Percentiles rank a stretch among this genome's conserved stretches.
Evolutionary conservation across 140 eudicot genomes (phyloP).

Genomic region (Cichorium intybus): DNA sequence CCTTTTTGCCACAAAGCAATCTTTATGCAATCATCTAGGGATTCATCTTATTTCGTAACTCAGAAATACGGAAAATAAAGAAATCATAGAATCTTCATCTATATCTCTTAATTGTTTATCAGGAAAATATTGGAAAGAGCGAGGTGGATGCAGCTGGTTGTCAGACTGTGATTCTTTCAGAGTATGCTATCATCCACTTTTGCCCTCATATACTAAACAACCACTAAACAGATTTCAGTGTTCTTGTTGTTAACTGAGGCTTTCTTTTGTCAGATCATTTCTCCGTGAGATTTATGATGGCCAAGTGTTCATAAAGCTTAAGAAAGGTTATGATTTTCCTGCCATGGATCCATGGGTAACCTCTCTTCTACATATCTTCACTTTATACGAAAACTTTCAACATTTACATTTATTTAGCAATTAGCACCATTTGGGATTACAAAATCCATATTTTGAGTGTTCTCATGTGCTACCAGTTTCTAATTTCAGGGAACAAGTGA

Average conservation of each 20-base stretch:
- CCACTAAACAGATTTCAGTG: neutral
- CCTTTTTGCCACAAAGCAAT: neutral
- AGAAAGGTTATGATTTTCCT: constrained; percentile 78
- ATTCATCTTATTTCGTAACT: neutral
- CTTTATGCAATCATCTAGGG: neutral
- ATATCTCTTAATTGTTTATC: constrained; percentile 9
- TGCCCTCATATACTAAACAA: neutral
- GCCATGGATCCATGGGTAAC: constrained; percentile 99
- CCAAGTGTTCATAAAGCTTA: constrained; percentile 71
- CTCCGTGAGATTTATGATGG: constrained; percentile 94
- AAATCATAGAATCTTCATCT: neutral
- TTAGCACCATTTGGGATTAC: neutral
- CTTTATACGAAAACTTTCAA: neutral
- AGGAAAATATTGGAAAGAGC: constrained; percentile 66
- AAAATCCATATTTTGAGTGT: neutral
- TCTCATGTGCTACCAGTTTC: constrained; percentile 9
- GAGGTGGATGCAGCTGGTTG: constrained; percentile 89
- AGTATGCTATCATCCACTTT: constrained; percentile 43
- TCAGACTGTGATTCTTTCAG: constrained; percentile 74
- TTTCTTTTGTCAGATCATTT: constrained; percentile 54
- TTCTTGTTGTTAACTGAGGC: neutral
- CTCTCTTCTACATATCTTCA: constrained; percentile 1
- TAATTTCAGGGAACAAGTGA: constrained; percentile 91
- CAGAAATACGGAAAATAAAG: neutral
- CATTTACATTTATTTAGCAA: constrained; percentile 4